Evolutionary conservation across 257 asterid species (phyloP).

Genomic region (Forsythia suspensa): DNA sequence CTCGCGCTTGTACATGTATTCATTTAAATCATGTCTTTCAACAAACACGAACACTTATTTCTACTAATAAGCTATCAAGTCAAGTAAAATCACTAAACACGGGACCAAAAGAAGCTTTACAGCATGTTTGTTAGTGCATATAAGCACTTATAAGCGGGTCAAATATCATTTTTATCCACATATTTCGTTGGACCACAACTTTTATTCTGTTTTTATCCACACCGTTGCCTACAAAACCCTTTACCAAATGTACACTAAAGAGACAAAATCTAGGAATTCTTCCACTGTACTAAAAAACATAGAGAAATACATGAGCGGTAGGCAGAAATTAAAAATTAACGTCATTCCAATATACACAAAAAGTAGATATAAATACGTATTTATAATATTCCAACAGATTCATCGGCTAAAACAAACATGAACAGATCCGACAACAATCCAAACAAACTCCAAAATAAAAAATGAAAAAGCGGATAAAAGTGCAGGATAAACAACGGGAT

Average conservation of each 20-base stretch:
- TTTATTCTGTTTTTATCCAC: no score
- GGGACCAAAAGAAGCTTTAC: background rate
- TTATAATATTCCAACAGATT: background rate
- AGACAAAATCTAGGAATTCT: background rate
- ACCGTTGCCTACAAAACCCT: no score
- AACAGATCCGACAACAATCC: background rate
- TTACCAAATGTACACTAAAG: background rate
- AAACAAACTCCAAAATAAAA: background rate
- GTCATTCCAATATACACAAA: background rate
- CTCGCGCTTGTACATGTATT: no score
- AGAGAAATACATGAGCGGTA: background rate
- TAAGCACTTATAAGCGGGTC: no score
- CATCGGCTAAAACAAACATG: slow-evolving; percentile 8
- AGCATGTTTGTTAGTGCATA: no score
- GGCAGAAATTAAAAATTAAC: no score
- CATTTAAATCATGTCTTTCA: background rate
- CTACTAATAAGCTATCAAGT: background rate
- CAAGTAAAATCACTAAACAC: background rate
- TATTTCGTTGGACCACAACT: no score
- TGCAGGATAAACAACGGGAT: slow-evolving; percentile 12
- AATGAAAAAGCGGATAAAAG: slow-evolving; percentile 1
- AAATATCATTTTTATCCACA: no score
- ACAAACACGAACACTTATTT: background rate
- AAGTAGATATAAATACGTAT: background rate
- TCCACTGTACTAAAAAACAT: background rate